Base-by-base conservation (phyloP, 164 flowering plant species). In the Chimonanthus praecox region DNA sequence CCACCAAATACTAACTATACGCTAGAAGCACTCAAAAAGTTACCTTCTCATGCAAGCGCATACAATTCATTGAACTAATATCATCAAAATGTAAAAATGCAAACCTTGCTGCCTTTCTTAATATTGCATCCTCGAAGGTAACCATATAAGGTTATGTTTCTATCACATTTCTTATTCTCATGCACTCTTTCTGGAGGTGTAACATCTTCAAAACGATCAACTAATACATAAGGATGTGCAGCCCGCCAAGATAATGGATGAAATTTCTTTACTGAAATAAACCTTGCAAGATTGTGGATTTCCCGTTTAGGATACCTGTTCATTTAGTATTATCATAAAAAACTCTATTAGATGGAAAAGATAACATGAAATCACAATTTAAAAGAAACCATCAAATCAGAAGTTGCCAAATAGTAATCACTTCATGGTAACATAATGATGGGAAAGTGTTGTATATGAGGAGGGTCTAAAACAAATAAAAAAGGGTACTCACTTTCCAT, bases 181-280 rank as follows among this genome's bases (percentile, higher is more conserved):
- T 78, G 91, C 73, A 89, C 87, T 76, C 80, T 85, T 75, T 90
- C 94, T 20, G 92, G 95, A 68, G 94, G 97, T 70, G 99, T 96
- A 51, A 91, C 90, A 86, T 96, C 99, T 86, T 96, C 99, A 85
- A 96, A 87, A 49, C 99, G 97, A 80, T 94, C 99, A 60, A 87
- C 91, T 77, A 96, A 80, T 21, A 94, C 81, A 80, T 96, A 94
- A 49, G 99, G 99, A 85, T 96, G 99, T 73, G 90, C 71, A 75
- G 85, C 58, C 77, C 97, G 79, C 99, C 99, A 96, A 20, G 97
- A 88, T 74, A 91, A 76, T 67, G 95, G 97, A 79, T 79, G 92
- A 73, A 92, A 90, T 82, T 90, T 96, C 92, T 87, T 87, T 62
- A 96, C 99, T 63, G 99, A 93, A 47, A 96, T 90, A 69, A 96